Base-by-base conservation (phyloP, 2,329 filamentous ascomycete species). In the Epichloe typhina region DNA sequence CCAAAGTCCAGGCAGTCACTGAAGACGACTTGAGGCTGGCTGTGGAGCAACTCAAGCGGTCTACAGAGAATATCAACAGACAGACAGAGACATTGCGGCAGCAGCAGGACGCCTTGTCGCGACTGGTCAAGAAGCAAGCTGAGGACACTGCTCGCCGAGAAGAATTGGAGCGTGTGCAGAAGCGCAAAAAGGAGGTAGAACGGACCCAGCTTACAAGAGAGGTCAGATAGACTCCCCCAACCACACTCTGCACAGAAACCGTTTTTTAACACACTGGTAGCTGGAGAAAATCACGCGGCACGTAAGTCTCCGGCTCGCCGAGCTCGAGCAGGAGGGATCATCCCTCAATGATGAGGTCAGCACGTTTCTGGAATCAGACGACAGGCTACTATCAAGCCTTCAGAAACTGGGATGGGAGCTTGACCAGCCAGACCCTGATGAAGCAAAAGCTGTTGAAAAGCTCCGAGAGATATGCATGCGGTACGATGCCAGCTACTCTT, bases 381-480 rank as follows among this genome's bases (percentile, higher is more conserved):
- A 87, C 59, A 80, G 77, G 54, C 69, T 86, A 2, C 67, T 87
- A 1, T 70, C 75, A 19, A 80, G 80, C 52, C 67, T 88, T 3
- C 80, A 84, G 59, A 84, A 84, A 56, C 71, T 87, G 2, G 75
- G 82, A 0, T 74, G 74, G 52, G 80, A 82, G 56, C 70, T 86
- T 3, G 70, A 79, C 9, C 69, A 70, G 4, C 70, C 74, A 45
- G 68, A 74, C 23, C 69, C 71, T 0, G 73, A 77, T 8, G 75
- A 80, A 46, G 69, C 76, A 43, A 65, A 72, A 50, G 72, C 71
- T 3, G 67, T 83, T 9, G 72, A 76, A 41, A 73, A 74, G 53
- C 72, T 85, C 57, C 78, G 79, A 59, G 83, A 75, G 57, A 71
- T 64, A 54, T 82, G 67, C 71, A 79, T 73, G 58, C 76, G 68